Conservation (phyloP, 2,329 filamentous ascomycete genomes). For the Trichophyton simii region DNA sequence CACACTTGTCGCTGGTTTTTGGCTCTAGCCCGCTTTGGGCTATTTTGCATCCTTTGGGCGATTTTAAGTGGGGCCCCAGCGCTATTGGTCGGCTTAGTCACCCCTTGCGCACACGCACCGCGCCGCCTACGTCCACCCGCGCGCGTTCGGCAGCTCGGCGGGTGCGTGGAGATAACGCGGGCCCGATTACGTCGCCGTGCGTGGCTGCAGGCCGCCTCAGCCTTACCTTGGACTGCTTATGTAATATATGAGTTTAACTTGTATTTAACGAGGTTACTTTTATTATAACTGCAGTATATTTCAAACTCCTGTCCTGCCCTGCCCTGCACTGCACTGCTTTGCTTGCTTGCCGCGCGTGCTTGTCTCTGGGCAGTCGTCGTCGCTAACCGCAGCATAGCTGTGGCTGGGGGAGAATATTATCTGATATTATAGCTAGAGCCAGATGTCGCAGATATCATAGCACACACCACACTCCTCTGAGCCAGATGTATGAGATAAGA, state of each 20-base stretch:
- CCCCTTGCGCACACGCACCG: not conserved
- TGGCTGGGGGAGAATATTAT: no score
- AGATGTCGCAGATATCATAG: not conserved
- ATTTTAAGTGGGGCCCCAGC: not conserved
- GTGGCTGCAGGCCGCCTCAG: not conserved
- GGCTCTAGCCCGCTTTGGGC: slow-evolving; percentile 17
- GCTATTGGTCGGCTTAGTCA: not conserved
- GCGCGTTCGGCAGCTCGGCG: not conserved
- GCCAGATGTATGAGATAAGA: not conserved
- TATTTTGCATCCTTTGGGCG: slow-evolving; percentile 10
- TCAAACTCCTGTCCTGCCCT: no score
- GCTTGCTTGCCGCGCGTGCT: not conserved
- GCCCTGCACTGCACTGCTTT: not conserved
- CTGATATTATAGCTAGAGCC: not conserved
- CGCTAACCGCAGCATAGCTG: no score
- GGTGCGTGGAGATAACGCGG: not conserved
- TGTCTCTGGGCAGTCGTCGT: no score
- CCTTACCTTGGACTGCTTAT: not conserved
- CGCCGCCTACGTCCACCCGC: not conserved
- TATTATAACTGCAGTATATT: no score
- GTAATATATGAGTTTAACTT: not conserved
- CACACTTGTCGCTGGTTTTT: slow-evolving; percentile 13
- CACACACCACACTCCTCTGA: no score
- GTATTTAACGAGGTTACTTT: not conserved
- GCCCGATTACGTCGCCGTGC: not conserved